Conservation (phyloP, 176 grass and related monocot genomes). For the Carex myosuroides region DNA sequence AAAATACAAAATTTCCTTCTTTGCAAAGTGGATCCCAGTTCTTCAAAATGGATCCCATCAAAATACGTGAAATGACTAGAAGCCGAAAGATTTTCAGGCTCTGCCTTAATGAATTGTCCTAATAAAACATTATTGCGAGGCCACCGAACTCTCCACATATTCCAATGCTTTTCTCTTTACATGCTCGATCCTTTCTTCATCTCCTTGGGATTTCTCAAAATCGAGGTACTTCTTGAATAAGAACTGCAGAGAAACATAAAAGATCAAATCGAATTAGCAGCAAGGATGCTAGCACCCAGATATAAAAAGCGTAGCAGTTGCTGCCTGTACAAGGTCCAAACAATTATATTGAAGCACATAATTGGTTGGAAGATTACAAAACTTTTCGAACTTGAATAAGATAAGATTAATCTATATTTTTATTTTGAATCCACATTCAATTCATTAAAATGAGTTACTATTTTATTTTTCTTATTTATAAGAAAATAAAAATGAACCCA, state of each 20-base stretch:
- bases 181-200: constrained; percentile 46
- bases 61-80: background rate
- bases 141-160: constrained; percentile 58
- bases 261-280: background rate
- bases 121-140: constrained; percentile 8
- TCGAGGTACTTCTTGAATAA: constrained; percentile 90
- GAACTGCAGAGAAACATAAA: constrained; percentile 40
- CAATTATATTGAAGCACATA: too few relatives aligned
- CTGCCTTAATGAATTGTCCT: background rate
- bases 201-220: constrained; percentile 49
- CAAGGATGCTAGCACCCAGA: background rate
- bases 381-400: too few relatives aligned
- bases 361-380: too few relatives aligned
- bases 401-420: too few relatives aligned
- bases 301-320: background rate
- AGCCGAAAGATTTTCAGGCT: background rate
- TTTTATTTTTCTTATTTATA: too few relatives aligned
- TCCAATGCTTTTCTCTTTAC: constrained; percentile 77
- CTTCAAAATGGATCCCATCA: constrained; percentile 14
- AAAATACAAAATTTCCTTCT: background rate
- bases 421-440: too few relatives aligned
- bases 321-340: background rate
- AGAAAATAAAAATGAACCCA: too few relatives aligned
- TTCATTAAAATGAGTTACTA: too few relatives aligned
- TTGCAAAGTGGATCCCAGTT: constrained; percentile 1